Percentiles rank a stretch among this genome's conserved stretches.
Conservation (phyloP, 1,284 basidiomycete species). For the Volvariella volvacea region DNA sequence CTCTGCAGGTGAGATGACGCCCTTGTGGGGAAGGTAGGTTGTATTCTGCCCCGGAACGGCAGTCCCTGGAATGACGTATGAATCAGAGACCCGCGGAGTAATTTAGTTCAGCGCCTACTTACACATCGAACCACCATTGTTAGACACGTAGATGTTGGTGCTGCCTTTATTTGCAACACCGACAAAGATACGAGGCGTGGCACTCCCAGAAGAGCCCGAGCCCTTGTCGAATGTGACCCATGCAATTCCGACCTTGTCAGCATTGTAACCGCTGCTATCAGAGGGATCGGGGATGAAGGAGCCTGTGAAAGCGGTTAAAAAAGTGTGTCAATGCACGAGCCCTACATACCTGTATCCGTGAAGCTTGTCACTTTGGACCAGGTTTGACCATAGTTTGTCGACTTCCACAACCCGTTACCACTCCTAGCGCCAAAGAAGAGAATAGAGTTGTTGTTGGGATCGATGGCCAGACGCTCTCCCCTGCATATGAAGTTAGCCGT, state of each 20-base stretch:
- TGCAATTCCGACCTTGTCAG: conserved; percentile 47
- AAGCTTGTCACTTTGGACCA: conserved; percentile 55
- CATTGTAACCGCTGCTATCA: conserved; percentile 50
- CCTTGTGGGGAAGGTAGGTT: conserved; percentile 57
- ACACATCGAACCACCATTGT: conserved; percentile 54
- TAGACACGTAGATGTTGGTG: conserved; percentile 48
- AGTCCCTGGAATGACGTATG: conserved; percentile 31
- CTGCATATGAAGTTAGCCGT: conserved; percentile 12
- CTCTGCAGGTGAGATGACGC: conserved; percentile 52
- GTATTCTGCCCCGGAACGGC: conserved; percentile 52
- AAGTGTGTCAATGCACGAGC: background rate
- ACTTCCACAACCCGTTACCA: conserved; percentile 61
- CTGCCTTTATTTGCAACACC: conserved; percentile 53
- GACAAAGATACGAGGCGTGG: conserved; percentile 61
- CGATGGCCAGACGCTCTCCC: conserved; percentile 53
- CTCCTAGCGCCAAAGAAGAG: conserved; percentile 57
- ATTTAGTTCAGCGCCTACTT: too few relatives aligned
- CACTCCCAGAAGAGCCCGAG: conserved; percentile 41
- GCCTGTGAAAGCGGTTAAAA: conserved; percentile 25
- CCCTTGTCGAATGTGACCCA: conserved; percentile 63
- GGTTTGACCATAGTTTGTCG: conserved; percentile 46
- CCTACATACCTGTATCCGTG: conserved; percentile 40
- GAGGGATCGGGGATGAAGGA: conserved; percentile 49
- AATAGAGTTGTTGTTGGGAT: conserved; percentile 55
- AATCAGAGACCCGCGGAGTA: too few relatives aligned